A percentile compares a stretch with the other conserved stretches of the same genome.
Conservation (phyloP, 208 protist genomes). For the Acanthamoeba castellanii region DNA sequence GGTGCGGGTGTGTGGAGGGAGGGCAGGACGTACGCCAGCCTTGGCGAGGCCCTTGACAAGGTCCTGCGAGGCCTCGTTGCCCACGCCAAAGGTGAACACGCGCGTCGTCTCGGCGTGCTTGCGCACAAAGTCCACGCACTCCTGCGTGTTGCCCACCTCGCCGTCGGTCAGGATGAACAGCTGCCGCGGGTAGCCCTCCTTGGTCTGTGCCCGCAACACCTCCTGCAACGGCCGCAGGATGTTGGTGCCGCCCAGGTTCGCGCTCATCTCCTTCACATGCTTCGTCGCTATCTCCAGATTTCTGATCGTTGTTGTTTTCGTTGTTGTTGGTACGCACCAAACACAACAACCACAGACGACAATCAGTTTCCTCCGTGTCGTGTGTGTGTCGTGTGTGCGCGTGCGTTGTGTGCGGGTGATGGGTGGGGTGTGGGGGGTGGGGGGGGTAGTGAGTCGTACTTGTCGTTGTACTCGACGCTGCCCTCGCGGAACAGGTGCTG, state of each 20-base stretch:
- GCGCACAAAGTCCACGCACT: slow-evolving; percentile 76
- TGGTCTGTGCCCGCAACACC: neutral
- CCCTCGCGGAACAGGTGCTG: slow-evolving; percentile 1
- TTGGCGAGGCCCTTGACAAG: slow-evolving; percentile 66
- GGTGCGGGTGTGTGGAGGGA: no score
- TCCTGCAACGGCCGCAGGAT: slow-evolving; percentile 49
- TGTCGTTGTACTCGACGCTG: slow-evolving; percentile 76
- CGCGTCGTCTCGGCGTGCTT: slow-evolving; percentile 74
- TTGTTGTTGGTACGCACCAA: no score
- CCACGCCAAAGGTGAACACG: slow-evolving; percentile 78
- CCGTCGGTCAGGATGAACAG: slow-evolving; percentile 77
- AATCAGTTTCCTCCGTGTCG: no score
- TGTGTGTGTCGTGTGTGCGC: no score
- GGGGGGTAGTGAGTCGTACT: no score
- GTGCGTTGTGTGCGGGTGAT: neutral
- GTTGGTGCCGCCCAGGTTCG: slow-evolving; percentile 69
- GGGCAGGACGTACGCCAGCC: slow-evolving; percentile 28
- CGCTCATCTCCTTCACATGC: neutral
- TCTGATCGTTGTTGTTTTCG: no score
- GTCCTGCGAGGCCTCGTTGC: slow-evolving; percentile 66
- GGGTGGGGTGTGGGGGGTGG: neutral
- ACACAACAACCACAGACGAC: no score
- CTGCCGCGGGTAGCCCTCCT: slow-evolving; percentile 73
- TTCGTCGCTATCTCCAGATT: slow-evolving; percentile 37
- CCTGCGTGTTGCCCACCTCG: slow-evolving; percentile 45